Conservation (phyloP, 176 grass and related monocot genomes). For the Dactylis glomerata region DNA sequence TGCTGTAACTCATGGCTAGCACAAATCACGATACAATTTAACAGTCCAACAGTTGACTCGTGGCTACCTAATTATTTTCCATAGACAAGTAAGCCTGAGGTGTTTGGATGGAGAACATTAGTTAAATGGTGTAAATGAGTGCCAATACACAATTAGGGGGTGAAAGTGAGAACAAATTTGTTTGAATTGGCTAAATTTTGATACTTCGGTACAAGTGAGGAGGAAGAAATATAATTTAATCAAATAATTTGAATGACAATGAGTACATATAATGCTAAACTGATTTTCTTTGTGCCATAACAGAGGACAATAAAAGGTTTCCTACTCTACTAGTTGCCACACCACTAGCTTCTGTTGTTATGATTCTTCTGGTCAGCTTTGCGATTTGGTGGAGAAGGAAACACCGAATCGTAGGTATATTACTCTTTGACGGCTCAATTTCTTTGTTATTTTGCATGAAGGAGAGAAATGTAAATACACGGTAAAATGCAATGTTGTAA, state of each 20-base stretch:
- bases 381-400: constrained; percentile 28
- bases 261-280: background rate
- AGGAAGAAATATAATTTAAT: background rate
- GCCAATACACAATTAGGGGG: background rate
- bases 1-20: too few relatives aligned
- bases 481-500: background rate
- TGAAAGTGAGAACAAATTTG: background rate
- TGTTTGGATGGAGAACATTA: too few relatives aligned
- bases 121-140: background rate
- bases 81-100: too few relatives aligned
- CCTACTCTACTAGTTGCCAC: background rate
- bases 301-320: background rate
- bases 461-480: background rate
- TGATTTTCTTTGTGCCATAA: background rate
- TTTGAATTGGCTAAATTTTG: background rate
- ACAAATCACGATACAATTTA: too few relatives aligned
- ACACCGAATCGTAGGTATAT: background rate
- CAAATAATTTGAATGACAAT: background rate
- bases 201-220: background rate
- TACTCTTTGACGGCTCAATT: background rate
- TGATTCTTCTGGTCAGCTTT: background rate
- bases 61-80: too few relatives aligned
- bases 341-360: background rate
- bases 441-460: background rate
- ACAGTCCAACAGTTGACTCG: too few relatives aligned